Percentiles rank a stretch among this genome's conserved stretches.
phyloP scores from a whole-genome alignment of 192 early-diverging fungal genomes.

The Gonapodya sp. region DNA sequence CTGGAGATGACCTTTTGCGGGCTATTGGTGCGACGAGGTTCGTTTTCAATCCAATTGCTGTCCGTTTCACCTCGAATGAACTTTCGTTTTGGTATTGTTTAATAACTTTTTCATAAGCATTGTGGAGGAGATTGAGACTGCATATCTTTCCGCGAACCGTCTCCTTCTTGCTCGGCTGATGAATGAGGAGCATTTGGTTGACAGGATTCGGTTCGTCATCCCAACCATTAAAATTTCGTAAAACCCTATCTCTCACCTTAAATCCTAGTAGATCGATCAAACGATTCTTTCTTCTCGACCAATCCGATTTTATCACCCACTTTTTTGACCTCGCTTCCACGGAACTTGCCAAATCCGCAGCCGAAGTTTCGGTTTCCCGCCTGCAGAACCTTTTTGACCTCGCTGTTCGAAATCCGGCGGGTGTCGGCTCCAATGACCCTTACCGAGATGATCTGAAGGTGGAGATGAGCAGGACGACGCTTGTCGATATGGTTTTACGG shows the following conservation, averaged over 20 bases:
- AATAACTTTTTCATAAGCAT: too few relatives aligned
- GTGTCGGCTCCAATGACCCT: conserved; percentile 63
- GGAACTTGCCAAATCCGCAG: conserved; percentile 64
- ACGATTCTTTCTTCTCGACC: conserved; percentile 84
- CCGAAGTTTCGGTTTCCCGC: conserved; percentile 56
- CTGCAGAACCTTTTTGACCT: conserved; percentile 81
- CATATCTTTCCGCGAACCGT: conserved; percentile 81
- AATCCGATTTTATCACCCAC: conserved; percentile 86
- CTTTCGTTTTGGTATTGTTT: not conserved
- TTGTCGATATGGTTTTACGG: conserved; percentile 62
- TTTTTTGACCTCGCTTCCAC: conserved; percentile 81
- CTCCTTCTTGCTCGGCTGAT: conserved; percentile 71
- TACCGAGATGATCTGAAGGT: conserved; percentile 83
- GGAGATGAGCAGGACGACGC: conserved; percentile 43
- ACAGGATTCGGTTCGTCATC: conserved; percentile 47
- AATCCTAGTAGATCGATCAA: conserved; percentile 65
- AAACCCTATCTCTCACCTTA: not conserved
- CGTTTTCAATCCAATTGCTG: too few relatives aligned
- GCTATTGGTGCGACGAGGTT: conserved; percentile 42
- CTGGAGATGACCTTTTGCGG: conserved; percentile 36
- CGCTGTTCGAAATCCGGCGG: conserved; percentile 75
- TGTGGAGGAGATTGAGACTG: conserved; percentile 68
- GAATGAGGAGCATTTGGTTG: conserved; percentile 66
- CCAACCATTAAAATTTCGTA: not conserved
- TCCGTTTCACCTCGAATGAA: not conserved